Evolutionary conservation across 495 filamentous ascomycete species (phyloP).

Genomic region (Aspergillus affinis): DNA sequence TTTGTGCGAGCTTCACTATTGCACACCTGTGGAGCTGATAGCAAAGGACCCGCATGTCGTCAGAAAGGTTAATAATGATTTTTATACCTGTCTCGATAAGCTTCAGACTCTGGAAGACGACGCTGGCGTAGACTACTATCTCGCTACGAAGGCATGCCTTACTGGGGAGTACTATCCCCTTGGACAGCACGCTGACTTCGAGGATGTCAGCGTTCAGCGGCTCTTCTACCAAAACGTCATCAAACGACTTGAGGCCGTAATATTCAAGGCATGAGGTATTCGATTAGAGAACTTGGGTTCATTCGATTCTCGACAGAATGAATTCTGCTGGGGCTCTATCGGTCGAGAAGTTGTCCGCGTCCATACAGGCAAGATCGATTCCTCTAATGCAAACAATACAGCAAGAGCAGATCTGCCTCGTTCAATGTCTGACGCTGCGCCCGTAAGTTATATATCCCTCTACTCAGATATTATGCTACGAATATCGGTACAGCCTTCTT

Average conservation of each 20-base stretch:
- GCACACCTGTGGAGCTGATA: constrained; percentile 30
- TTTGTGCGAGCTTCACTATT: constrained; percentile 37
- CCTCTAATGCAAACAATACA: constrained; percentile 15
- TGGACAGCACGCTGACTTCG: constrained; percentile 29
- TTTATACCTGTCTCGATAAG: constrained; percentile 29
- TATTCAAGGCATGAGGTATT: constrained; percentile 33
- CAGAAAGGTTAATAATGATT: constrained; percentile 30
- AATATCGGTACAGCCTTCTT: constrained; percentile 15
- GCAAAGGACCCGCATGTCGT: constrained; percentile 19
- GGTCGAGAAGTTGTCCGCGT: constrained; percentile 27
- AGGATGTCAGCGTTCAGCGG: constrained; percentile 28
- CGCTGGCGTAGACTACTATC: constrained; percentile 34
- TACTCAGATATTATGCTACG: constrained; percentile 9
- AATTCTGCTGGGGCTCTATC: constrained; percentile 28
- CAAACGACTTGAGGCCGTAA: constrained; percentile 34
- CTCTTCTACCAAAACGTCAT: constrained; percentile 37
- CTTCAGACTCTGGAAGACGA: constrained; percentile 31
- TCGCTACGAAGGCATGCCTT: constrained; percentile 36
- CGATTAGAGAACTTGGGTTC: constrained; percentile 31
- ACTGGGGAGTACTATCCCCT: constrained; percentile 27
- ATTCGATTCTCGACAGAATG: constrained; percentile 29
- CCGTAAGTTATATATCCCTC: constrained; percentile 9
- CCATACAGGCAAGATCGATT: constrained; percentile 19
- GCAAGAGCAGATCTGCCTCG: constrained; percentile 8
- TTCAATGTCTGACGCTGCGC: constrained; percentile 13